These are phyloP conservation scores for Solanum sitiens DNA, from an alignment of 257 asterid genomes.

Conservation along the genomic window DNA sequence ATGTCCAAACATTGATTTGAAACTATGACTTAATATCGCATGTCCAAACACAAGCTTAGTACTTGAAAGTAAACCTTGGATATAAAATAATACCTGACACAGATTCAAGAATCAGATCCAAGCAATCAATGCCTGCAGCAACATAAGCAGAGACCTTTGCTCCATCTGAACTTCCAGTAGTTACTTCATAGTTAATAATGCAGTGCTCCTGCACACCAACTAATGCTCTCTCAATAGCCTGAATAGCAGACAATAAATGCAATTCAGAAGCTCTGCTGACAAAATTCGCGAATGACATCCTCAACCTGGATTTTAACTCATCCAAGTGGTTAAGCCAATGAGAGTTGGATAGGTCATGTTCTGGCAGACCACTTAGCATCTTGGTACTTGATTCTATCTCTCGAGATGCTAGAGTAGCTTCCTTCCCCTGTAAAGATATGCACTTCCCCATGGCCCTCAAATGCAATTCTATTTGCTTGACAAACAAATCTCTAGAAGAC, in stretches of 20 bases:
- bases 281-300: slow-evolving; percentile 49
- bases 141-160: slow-evolving; percentile 58
- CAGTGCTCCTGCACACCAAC: slow-evolving; percentile 64
- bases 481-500: slow-evolving; percentile 45
- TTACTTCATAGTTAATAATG: slow-evolving; percentile 51
- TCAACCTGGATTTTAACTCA: slow-evolving; percentile 48
- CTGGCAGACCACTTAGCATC: slow-evolving; percentile 21
- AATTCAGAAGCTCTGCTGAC: slow-evolving; percentile 54
- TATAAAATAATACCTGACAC: slow-evolving; percentile 44
- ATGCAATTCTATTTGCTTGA: slow-evolving; percentile 55
- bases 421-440: slow-evolving; percentile 68
- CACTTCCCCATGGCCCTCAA: slow-evolving; percentile 76
- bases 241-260: slow-evolving; percentile 54
- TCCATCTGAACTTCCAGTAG: slow-evolving; percentile 46
- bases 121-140: slow-evolving; percentile 81
- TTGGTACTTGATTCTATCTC: slow-evolving; percentile 42
- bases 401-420: slow-evolving; percentile 54
- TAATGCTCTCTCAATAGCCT: slow-evolving; percentile 85
- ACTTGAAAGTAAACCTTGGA: neutral
- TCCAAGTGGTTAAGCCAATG: slow-evolving; percentile 27
- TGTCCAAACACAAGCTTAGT: neutral
- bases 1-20: neutral
- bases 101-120: slow-evolving; percentile 65
- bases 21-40: neutral
- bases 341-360: slow-evolving; percentile 12